These are phyloP conservation scores for Paraphoma sp. DNA, from an alignment of 2,329 filamentous ascomycete species.

Conservation along the genomic window DNA sequence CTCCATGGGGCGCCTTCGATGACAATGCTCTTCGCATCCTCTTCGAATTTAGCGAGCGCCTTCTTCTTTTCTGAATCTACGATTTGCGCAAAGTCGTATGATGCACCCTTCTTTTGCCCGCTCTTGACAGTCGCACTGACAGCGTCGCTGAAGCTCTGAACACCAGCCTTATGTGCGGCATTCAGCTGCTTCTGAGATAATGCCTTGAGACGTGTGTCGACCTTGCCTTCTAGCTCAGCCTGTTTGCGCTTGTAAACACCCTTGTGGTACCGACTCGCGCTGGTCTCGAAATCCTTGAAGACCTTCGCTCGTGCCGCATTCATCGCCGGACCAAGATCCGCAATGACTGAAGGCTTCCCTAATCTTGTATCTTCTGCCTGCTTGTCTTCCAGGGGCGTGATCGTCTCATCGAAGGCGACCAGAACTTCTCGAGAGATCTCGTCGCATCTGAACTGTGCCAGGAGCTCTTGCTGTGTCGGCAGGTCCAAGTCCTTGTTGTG, in stretches of 20 bases:
- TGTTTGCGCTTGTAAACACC: constrained; percentile 88
- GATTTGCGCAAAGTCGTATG: constrained; percentile 95
- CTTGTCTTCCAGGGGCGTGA: constrained; percentile 83
- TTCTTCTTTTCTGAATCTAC: constrained; percentile 82
- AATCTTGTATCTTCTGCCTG: constrained; percentile 76
- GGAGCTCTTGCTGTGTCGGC: constrained; percentile 93
- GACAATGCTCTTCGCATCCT: constrained; percentile 73
- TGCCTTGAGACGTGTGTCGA: constrained; percentile 86
- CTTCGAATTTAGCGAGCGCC: constrained; percentile 76
- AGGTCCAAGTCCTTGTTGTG: constrained; percentile 98
- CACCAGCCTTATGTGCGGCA: constrained; percentile 87
- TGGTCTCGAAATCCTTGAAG: constrained; percentile 83
- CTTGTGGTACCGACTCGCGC: constrained; percentile 96
- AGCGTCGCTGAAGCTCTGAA: constrained; percentile 83
- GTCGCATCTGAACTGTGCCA: constrained; percentile 97
- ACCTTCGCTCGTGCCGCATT: constrained; percentile 73
- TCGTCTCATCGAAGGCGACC: constrained; percentile 79
- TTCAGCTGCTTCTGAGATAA: constrained; percentile 88
- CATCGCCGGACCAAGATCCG: constrained; percentile 77
- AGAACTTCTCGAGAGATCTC: constrained; percentile 93
- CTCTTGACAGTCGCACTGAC: constrained; percentile 87
- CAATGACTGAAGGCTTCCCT: constrained; percentile 76
- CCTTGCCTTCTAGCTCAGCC: constrained; percentile 81
- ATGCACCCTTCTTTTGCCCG: constrained; percentile 88
- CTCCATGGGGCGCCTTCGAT: constrained; percentile 88